A percentile compares a stretch with the other conserved stretches of the same genome.
Evolutionary conservation across 2,329 filamentous ascomycete genomes (phyloP).

Genomic region (Phoma herbarum): DNA sequence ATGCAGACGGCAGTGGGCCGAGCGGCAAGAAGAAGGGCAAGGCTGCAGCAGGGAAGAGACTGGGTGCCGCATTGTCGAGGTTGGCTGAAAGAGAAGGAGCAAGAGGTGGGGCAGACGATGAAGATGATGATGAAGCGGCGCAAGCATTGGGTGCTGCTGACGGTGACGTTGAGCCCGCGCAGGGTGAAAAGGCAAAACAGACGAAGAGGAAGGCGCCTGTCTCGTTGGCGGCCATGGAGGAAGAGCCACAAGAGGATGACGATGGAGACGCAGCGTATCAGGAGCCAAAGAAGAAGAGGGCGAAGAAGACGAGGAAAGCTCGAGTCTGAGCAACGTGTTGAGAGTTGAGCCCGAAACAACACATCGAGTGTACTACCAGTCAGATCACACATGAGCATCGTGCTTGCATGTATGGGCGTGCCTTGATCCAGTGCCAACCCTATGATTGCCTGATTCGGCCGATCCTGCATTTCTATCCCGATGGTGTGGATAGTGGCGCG

Average conservation of each 20-base stretch:
- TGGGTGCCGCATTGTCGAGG: slow-evolving; percentile 45
- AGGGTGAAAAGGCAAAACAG: slow-evolving; percentile 21
- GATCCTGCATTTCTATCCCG: no score
- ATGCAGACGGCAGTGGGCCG: slow-evolving; percentile 64
- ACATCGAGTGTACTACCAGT: no score
- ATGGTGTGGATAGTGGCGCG: no score
- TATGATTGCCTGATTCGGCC: no score
- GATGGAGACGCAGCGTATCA: slow-evolving; percentile 36
- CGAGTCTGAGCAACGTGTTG: slow-evolving; percentile 13
- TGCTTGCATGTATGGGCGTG: no score
- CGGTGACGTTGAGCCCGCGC: slow-evolving; percentile 2
- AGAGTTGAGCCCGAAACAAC: no score
- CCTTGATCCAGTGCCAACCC: no score
- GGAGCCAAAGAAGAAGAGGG: slow-evolving; percentile 44
- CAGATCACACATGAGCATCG: no score
- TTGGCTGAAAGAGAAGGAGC: slow-evolving; percentile 42
- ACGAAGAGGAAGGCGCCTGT: slow-evolving; percentile 33
- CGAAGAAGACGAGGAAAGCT: slow-evolving; percentile 20
- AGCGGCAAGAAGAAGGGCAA: slow-evolving; percentile 60
- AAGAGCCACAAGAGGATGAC: slow-evolving; percentile 26
- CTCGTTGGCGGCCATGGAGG: slow-evolving; percentile 8
- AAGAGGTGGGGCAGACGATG: slow-evolving; percentile 33
- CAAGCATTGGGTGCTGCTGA: slow-evolving; percentile 24
- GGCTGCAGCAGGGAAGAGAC: slow-evolving; percentile 42
- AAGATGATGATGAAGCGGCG: slow-evolving; percentile 24